Percentiles rank a stretch among this genome's conserved stretches.
Evolutionary conservation across 441 rosid species (phyloP).

Genomic region (Syzygium malaccense): DNA sequence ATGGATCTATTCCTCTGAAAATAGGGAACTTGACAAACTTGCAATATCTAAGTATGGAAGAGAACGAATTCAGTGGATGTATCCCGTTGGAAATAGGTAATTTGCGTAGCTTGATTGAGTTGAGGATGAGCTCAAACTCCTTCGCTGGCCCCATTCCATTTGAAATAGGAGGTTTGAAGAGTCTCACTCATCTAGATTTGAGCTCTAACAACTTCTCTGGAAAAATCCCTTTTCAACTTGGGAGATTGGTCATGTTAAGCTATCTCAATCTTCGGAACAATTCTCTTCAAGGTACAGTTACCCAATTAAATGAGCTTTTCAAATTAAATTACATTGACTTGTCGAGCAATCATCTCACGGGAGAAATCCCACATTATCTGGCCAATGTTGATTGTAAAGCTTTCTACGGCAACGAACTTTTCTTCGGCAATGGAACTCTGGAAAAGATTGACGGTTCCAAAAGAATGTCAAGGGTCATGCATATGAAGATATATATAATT

Average conservation of each 20-base stretch:
- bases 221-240: background rate
- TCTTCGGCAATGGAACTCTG: background rate
- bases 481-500: background rate
- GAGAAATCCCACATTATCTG: background rate
- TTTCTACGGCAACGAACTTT: accelerated
- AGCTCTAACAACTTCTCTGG: background rate
- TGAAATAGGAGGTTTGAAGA: background rate
- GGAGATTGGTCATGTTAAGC: background rate
- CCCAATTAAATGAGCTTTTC: background rate
- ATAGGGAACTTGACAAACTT: too few relatives aligned
- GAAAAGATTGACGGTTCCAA: background rate
- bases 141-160: background rate
- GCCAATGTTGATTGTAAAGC: accelerated
- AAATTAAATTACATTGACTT: background rate
- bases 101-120: too few relatives aligned
- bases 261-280: background rate
- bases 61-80: too few relatives aligned
- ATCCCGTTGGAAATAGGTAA: too few relatives aligned
- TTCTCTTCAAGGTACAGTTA: background rate
- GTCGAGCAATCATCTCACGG: background rate
- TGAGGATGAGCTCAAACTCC: too few relatives aligned
- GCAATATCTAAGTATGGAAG: too few relatives aligned
- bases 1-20: background rate
- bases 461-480: background rate
- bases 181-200: background rate